Evolutionary conservation across 768 basidiomycete genomes (phyloP).

Genomic region (Mycena epipterygia): DNA sequence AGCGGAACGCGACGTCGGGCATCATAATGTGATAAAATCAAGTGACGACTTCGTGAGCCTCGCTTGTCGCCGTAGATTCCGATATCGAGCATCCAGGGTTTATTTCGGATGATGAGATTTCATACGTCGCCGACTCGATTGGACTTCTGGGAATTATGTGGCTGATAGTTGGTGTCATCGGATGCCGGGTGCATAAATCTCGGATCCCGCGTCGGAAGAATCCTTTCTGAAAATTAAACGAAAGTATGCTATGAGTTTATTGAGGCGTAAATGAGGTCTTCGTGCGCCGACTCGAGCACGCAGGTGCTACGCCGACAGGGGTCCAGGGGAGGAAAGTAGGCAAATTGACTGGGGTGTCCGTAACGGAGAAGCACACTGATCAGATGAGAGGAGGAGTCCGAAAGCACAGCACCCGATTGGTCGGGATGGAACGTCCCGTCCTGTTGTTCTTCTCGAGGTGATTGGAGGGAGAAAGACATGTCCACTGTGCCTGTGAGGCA

Average conservation of each 20-base stretch:
- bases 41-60: not conserved
- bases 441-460: not conserved
- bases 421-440: not conserved
- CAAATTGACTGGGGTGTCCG: not conserved
- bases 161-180: conserved; percentile 10
- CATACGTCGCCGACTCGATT: not conserved
- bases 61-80: no score
- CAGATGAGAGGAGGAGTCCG: not conserved
- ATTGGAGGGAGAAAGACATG: conserved; percentile 6
- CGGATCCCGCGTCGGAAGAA: conserved; percentile 21
- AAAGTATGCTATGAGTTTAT: not conserved
- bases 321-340: not conserved
- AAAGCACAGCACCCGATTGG: not conserved
- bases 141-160: not conserved
- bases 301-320: no score
- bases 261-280: not conserved
- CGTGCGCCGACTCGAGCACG: no score
- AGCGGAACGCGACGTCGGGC: no score
- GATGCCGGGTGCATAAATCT: conserved; percentile 16
- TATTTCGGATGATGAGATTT: not conserved
- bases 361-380: not conserved
- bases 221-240: conserved; percentile 1
- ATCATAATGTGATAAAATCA: not conserved
- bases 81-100: not conserved
- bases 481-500: not conserved